Conservation (phyloP, 2,329 filamentous ascomycete genomes). For the Tolypocladium tundrense region DNA sequence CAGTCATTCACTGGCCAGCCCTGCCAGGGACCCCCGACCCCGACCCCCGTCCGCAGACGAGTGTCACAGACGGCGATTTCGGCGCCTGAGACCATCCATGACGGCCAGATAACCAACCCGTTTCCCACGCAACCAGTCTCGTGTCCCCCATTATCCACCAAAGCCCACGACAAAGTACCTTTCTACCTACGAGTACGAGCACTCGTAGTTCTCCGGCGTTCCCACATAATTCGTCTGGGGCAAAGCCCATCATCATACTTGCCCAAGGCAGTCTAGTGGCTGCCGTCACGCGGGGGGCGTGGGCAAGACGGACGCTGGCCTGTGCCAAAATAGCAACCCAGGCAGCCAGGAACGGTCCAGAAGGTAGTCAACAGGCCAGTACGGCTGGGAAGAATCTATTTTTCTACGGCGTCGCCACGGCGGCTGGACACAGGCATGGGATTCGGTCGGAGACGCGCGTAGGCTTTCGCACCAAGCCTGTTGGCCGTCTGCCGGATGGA, state of each 20-base stretch:
- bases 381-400: neutral
- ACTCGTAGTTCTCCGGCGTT: neutral
- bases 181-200: neutral
- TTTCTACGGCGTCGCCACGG: neutral
- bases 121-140: neutral
- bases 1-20: neutral
- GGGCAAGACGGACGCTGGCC: neutral
- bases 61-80: neutral
- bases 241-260: conserved; percentile 1
- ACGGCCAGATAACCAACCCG: neutral
- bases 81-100: neutral
- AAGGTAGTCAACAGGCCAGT: neutral
- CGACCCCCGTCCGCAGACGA: neutral
- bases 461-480: neutral
- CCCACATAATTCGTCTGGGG: neutral
- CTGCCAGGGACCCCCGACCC: neutral
- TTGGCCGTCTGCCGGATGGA: neutral
- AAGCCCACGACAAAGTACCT: neutral
- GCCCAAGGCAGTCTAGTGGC: conserved; percentile 2
- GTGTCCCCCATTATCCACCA: neutral
- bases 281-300: neutral
- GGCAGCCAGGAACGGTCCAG: conserved; percentile 1
- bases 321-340: conserved; percentile 1
- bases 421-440: neutral
- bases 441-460: neutral